phyloP scores from a whole-genome alignment of 257 asterid species.

The Jasminum sambac region DNA sequence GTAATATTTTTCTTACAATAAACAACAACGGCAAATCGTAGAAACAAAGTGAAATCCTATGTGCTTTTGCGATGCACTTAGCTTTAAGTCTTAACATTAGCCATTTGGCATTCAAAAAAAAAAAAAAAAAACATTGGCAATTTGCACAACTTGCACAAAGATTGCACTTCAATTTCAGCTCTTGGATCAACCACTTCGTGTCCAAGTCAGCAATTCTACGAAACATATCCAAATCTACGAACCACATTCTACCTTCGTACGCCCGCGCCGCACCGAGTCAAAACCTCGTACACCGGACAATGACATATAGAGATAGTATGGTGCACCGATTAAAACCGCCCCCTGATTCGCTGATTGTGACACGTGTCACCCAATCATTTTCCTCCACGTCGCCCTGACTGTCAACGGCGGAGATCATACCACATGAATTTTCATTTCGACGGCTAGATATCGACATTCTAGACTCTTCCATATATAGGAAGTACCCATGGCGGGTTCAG shows the following conservation, averaged over 20 bases:
- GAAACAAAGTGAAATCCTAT: too few species aligned
- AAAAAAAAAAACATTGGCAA: too few species aligned
- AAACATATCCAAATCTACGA: not conserved
- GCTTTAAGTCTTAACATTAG: too few species aligned
- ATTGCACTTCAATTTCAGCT: not conserved
- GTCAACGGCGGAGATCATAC: slow-evolving; percentile 23
- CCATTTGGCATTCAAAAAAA: too few species aligned
- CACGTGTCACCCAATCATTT: slow-evolving; percentile 52
- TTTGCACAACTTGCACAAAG: not conserved
- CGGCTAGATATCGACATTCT: slow-evolving; percentile 45
- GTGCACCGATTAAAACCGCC: slow-evolving; percentile 17
- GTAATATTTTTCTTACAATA: too few species aligned
- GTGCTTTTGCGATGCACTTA: too few species aligned
- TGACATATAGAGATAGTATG: not conserved
- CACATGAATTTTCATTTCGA: slow-evolving; percentile 21
- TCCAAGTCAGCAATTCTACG: not conserved
- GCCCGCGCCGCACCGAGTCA: not conserved
- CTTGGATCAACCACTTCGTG: not conserved
- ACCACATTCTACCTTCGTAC: not conserved
- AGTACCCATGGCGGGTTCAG: slow-evolving; percentile 23
- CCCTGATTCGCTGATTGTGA: slow-evolving; percentile 38
- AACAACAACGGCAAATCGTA: too few species aligned
- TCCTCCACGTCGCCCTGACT: slow-evolving; percentile 40
- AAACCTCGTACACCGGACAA: slow-evolving; percentile 22
- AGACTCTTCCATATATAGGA: slow-evolving; percentile 41